These are phyloP conservation scores for Pachyrhizus erosus DNA, from an alignment of 306 rosid species.

Conservation along the genomic window DNA sequence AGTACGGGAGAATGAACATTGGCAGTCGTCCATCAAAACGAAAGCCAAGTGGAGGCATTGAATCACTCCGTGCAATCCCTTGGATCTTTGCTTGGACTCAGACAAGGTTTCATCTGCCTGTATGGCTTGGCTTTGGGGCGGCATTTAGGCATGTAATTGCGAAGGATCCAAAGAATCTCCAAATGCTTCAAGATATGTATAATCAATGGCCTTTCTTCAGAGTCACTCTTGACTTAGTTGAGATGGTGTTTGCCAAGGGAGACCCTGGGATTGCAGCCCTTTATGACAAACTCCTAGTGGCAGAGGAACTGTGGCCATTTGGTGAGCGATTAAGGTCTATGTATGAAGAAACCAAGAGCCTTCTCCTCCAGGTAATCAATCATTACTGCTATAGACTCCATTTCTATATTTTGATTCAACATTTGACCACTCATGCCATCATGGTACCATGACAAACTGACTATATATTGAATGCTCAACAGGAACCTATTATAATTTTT, in stretches of 20 bases:
- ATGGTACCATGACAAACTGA: neutral
- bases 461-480: neutral
- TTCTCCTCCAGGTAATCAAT: constrained; percentile 67
- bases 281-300: constrained; percentile 79
- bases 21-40: constrained; percentile 93
- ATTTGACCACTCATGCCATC: neutral
- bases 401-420: neutral
- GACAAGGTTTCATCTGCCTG: constrained; percentile 90
- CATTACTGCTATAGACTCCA: neutral
- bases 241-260: constrained; percentile 92
- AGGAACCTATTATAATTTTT: neutral
- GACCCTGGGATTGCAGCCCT: constrained; percentile 81
- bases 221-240: constrained; percentile 80
- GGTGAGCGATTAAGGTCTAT: constrained; percentile 67
- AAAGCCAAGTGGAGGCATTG: constrained; percentile 92
- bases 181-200: constrained; percentile 76
- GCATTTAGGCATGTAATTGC: constrained; percentile 71
- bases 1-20: constrained; percentile 84
- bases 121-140: constrained; percentile 88
- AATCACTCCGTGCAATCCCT: constrained; percentile 89
- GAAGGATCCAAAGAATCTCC: constrained; percentile 79
- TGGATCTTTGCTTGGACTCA: constrained; percentile 96
- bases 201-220: constrained; percentile 91
- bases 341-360: constrained; percentile 69
- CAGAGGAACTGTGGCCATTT: constrained; percentile 72